phyloP scores from a whole-genome alignment of 2,329 filamentous ascomycete genomes.

The Penicillium sp. region DNA sequence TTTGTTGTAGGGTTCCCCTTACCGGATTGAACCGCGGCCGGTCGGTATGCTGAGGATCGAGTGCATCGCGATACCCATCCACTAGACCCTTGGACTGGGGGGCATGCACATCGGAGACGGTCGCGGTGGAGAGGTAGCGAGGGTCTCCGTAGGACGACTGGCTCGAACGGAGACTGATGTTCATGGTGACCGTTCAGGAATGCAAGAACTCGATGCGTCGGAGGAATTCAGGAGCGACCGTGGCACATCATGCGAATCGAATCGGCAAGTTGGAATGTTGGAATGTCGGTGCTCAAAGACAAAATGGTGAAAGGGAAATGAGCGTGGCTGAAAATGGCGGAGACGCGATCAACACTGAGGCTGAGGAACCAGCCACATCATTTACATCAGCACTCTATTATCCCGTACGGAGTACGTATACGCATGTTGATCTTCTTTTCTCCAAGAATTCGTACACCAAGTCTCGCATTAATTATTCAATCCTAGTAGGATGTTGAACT shows the following conservation, averaged over 20 bases:
- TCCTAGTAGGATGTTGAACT: no score
- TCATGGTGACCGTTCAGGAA: slow-evolving; percentile 26
- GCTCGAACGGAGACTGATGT: slow-evolving; percentile 36
- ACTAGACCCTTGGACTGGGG: slow-evolving; percentile 47
- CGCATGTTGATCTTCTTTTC: no score
- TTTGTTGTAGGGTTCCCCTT: slow-evolving; percentile 24
- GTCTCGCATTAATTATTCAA: no score
- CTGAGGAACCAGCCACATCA: slow-evolving; percentile 13
- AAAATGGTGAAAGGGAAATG: slow-evolving; percentile 2
- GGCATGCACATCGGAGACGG: slow-evolving; percentile 30
- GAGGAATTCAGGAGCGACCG: slow-evolving; percentile 14
- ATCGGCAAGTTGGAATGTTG: no score
- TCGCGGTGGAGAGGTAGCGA: slow-evolving; percentile 32
- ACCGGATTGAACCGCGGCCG: slow-evolving; percentile 55
- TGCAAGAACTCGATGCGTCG: slow-evolving; percentile 4
- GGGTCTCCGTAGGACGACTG: slow-evolving; percentile 40
- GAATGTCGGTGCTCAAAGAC: background rate
- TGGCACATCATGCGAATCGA: slow-evolving; percentile 16
- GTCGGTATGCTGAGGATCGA: slow-evolving; percentile 51
- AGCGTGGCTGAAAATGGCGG: slow-evolving; percentile 11
- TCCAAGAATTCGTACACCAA: no score
- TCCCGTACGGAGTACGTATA: no score
- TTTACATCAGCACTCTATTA: background rate
- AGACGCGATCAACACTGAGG: slow-evolving; percentile 12
- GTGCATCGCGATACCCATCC: slow-evolving; percentile 55